Base-by-base conservation (phyloP, 2,329 filamentous ascomycete species). In the Penicillium rolfsii region DNA sequence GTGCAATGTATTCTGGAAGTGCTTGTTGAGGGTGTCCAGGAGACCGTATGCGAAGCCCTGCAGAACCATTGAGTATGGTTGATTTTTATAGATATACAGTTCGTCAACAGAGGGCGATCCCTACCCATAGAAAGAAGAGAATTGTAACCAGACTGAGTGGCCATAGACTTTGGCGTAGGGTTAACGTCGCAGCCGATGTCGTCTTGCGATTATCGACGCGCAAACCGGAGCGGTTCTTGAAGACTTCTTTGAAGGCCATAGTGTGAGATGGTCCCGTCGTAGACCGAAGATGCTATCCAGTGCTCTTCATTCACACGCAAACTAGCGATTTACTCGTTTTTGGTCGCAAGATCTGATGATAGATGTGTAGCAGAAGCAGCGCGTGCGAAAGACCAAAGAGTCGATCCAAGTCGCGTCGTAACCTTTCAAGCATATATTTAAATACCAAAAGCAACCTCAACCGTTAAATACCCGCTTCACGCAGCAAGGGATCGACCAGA, bases 1-100 rank as follows among this genome's bases (percentile, higher is more conserved):
- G 59, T 77, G 70, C 14, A 87, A 76, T 2, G 82, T 83, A 54
- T 81, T 83, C 64, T 87, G 84, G 72, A 87, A 86, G 70, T 86
- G 84, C 60, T 82, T 82, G 70, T 83, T 83, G 52, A 83, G 70
- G 4, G 81, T 80, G 69, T 83, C 80, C 35, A 81, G 69, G 64
- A 83, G 65, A n/a, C 80, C 80, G 67, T 82, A 82, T 33, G 80
- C 78, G 56, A 82, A 81, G 5, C 80, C 80, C 76, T 77, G 66
- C 26, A 22, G 14, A 41, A 11, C 9, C 16, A 43, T 7, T 57
- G 35, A 59, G 35, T 28, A 52, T 30, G 14, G 19, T 14, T 14
- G 22, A 4, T 22, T 11, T 43, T 22, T 24, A 45, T 45, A 22
- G 12, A 5, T 22, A 2, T 14, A 19, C 2, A 16, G 16, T 4